These are phyloP conservation scores for Barnettozyma populi DNA, from an alignment of 805 yeast species.

Conservation along the genomic window DNA sequence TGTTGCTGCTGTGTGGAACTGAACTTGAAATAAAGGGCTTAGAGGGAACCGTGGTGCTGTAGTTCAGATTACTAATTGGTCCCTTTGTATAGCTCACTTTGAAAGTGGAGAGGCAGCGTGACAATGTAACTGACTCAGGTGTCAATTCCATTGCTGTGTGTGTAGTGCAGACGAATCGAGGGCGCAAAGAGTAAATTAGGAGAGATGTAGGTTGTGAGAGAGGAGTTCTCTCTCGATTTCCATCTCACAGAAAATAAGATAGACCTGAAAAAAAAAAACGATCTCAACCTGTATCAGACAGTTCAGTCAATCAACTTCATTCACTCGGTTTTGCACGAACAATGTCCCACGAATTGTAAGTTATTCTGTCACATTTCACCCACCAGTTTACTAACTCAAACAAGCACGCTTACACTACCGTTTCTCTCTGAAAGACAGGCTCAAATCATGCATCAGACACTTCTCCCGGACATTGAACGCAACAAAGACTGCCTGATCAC, in stretches of 20 bases:
- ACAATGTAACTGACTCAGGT: neutral
- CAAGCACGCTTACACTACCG: conserved; percentile 50
- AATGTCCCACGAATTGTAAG: conserved; percentile 3
- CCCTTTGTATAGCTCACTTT: conserved; percentile 1
- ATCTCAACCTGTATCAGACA: no score
- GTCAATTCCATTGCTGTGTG: neutral
- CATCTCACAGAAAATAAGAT: no score
- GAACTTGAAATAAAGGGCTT: neutral
- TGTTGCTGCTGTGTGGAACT: neutral
- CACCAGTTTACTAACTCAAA: neutral
- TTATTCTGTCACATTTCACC: neutral
- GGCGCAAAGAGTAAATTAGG: no score
- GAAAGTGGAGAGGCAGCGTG: neutral
- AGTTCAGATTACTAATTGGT: conserved; percentile 1
- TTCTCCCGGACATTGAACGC: conserved; percentile 46
- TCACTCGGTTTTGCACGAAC: neutral
- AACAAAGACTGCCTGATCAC: conserved; percentile 48
- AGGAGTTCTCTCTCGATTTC: no score
- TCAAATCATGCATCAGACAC: conserved; percentile 41
- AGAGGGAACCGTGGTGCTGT: neutral
- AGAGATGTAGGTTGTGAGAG: no score
- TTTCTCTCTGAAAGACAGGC: conserved; percentile 59
- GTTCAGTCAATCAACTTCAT: no score
- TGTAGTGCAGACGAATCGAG: no score
- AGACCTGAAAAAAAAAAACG: no score